phyloP scores from a whole-genome alignment of 257 asterid species.

The Solanum raphanifolium region DNA sequence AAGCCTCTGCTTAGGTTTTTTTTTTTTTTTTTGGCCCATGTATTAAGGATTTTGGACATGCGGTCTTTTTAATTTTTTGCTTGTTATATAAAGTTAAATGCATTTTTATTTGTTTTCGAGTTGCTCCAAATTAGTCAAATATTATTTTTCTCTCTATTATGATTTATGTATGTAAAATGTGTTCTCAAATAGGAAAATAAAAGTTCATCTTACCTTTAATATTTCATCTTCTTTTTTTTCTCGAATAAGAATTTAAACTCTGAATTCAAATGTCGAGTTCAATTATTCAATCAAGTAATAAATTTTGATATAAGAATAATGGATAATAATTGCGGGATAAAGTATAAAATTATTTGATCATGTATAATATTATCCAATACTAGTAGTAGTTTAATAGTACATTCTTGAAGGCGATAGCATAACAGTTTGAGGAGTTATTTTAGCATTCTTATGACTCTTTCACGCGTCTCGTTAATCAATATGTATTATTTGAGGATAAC shows the following conservation, averaged over 20 bases:
- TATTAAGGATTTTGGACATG: neutral
- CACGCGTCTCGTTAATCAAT: neutral
- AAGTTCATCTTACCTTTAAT: neutral
- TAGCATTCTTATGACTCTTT: too few species aligned
- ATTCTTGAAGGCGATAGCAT: too few species aligned
- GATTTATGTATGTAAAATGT: neutral
- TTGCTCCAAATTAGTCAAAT: neutral
- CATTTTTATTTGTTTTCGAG: neutral
- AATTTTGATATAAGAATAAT: too few species aligned
- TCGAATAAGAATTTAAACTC: neutral
- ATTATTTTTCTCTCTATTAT: neutral
- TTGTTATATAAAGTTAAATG: neutral
- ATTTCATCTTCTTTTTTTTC: neutral
- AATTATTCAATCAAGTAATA: neutral
- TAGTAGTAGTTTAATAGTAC: too few species aligned
- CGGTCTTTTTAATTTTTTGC: neutral
- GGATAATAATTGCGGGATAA: too few species aligned
- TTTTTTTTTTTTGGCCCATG: too few species aligned
- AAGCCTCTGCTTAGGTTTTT: too few species aligned
- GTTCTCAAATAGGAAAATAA: neutral
- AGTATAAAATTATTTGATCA: neutral
- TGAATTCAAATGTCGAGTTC: neutral
- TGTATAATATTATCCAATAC: too few species aligned
- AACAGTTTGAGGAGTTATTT: too few species aligned
- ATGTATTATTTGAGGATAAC: neutral